Evolutionary conservation across 202 grass and related monocot species (phyloP), one percentile per base, ranked within the genome.

Genomic region (Setaria italica): DNA sequence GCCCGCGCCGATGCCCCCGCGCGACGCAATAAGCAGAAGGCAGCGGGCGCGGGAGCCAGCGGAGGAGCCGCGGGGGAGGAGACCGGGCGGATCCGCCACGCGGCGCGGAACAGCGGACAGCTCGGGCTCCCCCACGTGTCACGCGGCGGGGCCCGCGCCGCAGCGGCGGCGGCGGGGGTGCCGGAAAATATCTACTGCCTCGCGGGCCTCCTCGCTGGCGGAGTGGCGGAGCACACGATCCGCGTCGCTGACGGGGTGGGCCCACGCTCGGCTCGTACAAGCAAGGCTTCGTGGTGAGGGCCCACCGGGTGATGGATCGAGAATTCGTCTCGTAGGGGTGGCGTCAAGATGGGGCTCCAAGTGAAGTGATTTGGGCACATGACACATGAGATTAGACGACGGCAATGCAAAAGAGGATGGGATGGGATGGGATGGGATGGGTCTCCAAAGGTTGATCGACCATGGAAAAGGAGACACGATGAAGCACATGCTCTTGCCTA

Each of bases 151-250:
- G 3, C 85, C 89, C 7, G 2, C 0, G 9, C 2, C 8, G 12
- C 89, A 87, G 80, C 11, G 19, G 10, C 43, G 7, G 55, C 0
- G 41, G 16, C 3, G 39, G 12, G 50, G 33, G 9, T 74, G 84
- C 76, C 74, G 59, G 89, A 84, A 91, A 91, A 91, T 91, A 91
- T 91, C 85, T 83, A 41, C 39, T 41, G 39, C 39, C 5, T 45
- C 67, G 15, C 11, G 45, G 46, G 43, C 6, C 39, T 41, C 25
- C 39, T 41, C 4, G 66, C 75, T 70, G 43, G 11, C 17, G 21
- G 67, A 14, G 29, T 1, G 5, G 70, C 0, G 7, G 46, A 11
- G 46, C 9, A 45, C 43, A 8, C 43, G 43, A 8, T 29, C 62
- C 6, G 0, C 46, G 68, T 20, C 9, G 17, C 80, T 73, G 81